Conservation (phyloP, 2,329 filamentous ascomycete genomes). For the Phialophora macrospora region DNA sequence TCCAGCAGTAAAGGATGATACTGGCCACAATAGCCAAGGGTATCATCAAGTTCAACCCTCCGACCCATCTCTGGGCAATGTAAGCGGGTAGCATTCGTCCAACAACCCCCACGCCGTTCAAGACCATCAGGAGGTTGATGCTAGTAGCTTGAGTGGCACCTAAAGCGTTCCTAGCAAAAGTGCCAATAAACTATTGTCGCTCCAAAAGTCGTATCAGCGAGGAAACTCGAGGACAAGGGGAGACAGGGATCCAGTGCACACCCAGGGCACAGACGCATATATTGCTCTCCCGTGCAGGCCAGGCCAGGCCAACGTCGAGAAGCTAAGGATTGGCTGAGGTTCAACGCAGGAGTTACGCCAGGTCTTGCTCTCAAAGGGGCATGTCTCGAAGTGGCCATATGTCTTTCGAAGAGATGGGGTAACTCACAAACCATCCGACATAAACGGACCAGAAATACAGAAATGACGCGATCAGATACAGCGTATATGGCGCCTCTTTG, state of each 20-base stretch:
- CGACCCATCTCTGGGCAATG: slow-evolving; percentile 61
- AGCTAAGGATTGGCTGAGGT: neutral
- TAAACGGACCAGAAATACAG: slow-evolving; percentile 60
- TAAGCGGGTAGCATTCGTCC: slow-evolving; percentile 64
- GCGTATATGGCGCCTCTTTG: slow-evolving; percentile 55
- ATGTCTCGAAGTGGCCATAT: neutral
- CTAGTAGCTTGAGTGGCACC: slow-evolving; percentile 52
- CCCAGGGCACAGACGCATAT: neutral
- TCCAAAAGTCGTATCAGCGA: neutral
- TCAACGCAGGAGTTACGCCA: neutral
- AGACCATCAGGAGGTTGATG: slow-evolving; percentile 66
- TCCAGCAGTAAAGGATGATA: slow-evolving; percentile 61
- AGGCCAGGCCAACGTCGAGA: neutral
- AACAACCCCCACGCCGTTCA: slow-evolving; percentile 66
- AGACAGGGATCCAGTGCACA: neutral
- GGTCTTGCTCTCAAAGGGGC: neutral
- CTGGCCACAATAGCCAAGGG: slow-evolving; percentile 52
- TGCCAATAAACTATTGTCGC: slow-evolving; percentile 36
- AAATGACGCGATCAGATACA: slow-evolving; percentile 51
- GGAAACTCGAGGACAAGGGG: neutral
- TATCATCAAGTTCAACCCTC: slow-evolving; percentile 66
- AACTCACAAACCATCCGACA: slow-evolving; percentile 54
- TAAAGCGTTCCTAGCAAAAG: slow-evolving; percentile 48
- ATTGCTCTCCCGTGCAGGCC: neutral
- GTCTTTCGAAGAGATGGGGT: neutral